These are phyloP conservation scores for Vitis riparia DNA, from an alignment of 164 flowering plant species.

Conservation along the genomic window DNA sequence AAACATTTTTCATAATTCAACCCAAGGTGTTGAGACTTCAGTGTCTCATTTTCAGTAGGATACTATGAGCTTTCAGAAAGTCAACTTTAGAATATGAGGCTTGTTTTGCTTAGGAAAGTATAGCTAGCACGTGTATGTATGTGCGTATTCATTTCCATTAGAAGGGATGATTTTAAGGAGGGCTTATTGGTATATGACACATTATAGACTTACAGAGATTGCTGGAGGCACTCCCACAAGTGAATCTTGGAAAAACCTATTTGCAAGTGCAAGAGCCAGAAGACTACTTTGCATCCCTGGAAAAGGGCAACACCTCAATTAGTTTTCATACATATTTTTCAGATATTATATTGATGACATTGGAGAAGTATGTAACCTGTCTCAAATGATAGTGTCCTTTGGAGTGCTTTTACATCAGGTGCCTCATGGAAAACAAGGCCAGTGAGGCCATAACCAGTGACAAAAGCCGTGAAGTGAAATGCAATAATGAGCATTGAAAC, in stretches of 20 bases:
- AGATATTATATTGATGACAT: neutral
- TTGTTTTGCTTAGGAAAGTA: too few relatives aligned
- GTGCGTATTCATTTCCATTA: too few relatives aligned
- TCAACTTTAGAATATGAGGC: too few relatives aligned
- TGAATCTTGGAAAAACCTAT: constrained; percentile 87
- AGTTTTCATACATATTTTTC: neutral
- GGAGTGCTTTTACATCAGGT: constrained; percentile 73
- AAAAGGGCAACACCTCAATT: constrained; percentile 7
- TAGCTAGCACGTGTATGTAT: too few relatives aligned
- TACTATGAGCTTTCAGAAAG: too few relatives aligned
- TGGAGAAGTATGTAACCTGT: constrained; percentile 56
- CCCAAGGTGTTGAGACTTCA: too few relatives aligned
- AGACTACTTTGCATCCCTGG: constrained; percentile 99
- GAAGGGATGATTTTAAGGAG: too few relatives aligned
- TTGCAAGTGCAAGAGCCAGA: constrained; percentile 92
- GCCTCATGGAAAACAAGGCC: constrained; percentile 60
- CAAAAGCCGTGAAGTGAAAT: constrained; percentile 76
- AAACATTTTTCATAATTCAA: too few relatives aligned
- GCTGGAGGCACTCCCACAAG: constrained; percentile 96
- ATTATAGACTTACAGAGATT: constrained; percentile 64
- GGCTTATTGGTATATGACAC: too few relatives aligned
- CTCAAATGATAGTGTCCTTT: constrained; percentile 86
- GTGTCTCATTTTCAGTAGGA: too few relatives aligned
- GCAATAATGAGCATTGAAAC: constrained; percentile 62
- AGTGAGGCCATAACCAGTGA: constrained; percentile 64